Base-by-base conservation (phyloP, 2,329 filamentous ascomycete genomes). In the Aspergillus ochraceoroseus region DNA sequence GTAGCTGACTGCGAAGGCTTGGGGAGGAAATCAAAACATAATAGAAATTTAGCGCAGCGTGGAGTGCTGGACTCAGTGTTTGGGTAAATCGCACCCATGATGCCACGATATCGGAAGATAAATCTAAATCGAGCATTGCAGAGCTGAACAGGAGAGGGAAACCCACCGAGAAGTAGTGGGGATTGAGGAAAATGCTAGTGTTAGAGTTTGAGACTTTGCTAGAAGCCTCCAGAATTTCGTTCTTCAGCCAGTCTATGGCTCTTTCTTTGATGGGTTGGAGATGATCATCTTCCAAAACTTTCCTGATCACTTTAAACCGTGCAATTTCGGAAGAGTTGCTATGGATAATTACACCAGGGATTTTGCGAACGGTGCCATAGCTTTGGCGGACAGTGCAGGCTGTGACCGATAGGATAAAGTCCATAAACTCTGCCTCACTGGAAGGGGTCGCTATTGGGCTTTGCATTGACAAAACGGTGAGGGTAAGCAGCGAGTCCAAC, bases 231-330 rank as follows among this genome's bases (percentile, higher is more conserved):
- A 80, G 65, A 0, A 77, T 73, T 53, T 80, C 77, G 27, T 76
- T 68, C 53, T 79, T 80, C 22, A 80, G 62, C 77, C 77, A 81
- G 22, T 72, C 70, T 4, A 81, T 71, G 2, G 76, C 77, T 28
- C 71, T 72, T 23, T 75, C 74, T 51, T 76, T 76, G 25, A 76
- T 68, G 11, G 75, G 74, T 31, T 72, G 68, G 43, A 75, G 71
- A 0, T 68, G 67, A 12, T 73, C 73, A 34, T 77, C 67, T 46
- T 77, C 72, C 3, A 80, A 62, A 2, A 76, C 74, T 30, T 73
- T 71, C 3, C 70, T 67, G 38, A 79, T 76, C 48, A 79, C 70
- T 3, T 71, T 72, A 20, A 77, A 65, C 2, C 75, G 70, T 1
- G 70, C 68, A 5, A 67, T 53, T 18, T 73, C 67, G 7, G 73